Conservation (phyloP, 2,329 filamentous ascomycete genomes). For the Colletotrichum cuscutae region DNA sequence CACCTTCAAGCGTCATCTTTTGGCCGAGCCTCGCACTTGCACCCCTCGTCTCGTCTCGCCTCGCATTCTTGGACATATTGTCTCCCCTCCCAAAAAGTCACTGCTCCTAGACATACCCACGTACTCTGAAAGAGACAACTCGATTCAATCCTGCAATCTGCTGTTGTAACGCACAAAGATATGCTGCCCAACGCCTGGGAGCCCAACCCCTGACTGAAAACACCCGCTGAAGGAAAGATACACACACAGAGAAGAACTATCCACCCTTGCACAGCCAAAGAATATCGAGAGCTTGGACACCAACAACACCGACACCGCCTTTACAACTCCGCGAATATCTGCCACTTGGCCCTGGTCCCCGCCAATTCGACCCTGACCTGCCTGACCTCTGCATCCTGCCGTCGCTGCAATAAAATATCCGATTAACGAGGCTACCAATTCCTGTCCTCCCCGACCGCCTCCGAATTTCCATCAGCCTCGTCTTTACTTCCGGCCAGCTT, state of each 20-base stretch:
- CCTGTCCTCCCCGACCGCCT: not conserved
- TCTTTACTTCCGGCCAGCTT: conserved; percentile 1
- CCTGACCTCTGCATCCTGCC: conserved; percentile 1
- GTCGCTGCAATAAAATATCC: conserved; percentile 17
- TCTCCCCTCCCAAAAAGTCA: not conserved
- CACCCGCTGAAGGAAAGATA: not conserved
- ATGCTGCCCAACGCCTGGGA: conserved; percentile 20
- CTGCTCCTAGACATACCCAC: not conserved
- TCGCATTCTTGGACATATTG: not conserved
- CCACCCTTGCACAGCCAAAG: not conserved
- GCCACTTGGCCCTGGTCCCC: conserved; percentile 10
- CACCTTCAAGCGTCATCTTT: conserved; percentile 15
- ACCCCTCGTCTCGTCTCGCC: not conserved
- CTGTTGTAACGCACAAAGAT: not conserved
- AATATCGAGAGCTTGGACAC: not conserved
- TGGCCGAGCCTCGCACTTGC: conserved; percentile 5
- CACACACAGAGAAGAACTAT: not conserved
- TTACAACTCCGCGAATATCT: conserved; percentile 8
- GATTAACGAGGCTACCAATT: conserved; percentile 24
- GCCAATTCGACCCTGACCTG: not conserved
- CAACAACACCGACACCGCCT: conserved; percentile 29
- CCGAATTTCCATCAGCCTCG: conserved; percentile 21
- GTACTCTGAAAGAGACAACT: not conserved
- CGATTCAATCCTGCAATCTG: not conserved
- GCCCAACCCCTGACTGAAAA: conserved; percentile 20